Base-by-base conservation (phyloP, 2,329 filamentous ascomycete genomes). In the Microascus cirrosus region DNA sequence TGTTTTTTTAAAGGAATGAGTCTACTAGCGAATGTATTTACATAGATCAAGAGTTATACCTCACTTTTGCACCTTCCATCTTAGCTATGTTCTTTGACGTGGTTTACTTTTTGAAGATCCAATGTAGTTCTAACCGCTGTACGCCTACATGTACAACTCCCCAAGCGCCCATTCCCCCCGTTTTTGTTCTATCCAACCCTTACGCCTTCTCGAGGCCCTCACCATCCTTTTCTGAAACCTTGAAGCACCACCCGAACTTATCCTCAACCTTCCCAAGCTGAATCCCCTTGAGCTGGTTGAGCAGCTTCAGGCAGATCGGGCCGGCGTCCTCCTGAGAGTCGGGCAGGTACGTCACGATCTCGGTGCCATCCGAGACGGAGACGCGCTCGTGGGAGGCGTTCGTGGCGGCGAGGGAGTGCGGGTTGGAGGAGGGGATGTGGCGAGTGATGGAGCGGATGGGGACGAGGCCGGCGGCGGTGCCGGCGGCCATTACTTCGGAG, bases 401-500 rank as follows among this genome's bases (percentile, higher is more conserved):
- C 12, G 63, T 61, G n/a, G 70, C 65, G 11, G 68, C 67, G 53
- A 74, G 71, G 20, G 74, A 76, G 45, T 71, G 68, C 13, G 73
- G 63, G 15, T 73, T 71, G 4, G 70, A 66, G 1, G 72, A 63
- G 55, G 68, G 62, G 53, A 73, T 61, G 51, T 77, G 81, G 65
- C 91, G 84, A 2, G 89, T 94, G 69, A 97, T 95, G 64, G 89
- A 94, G 61, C 87, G 87, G 71, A 96, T 94, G 1, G 93, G 93
- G 2, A 97, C 92, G 57, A 99, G 78, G 0, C 90, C 89, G 0
- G 92, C 93, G 0, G 93, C 93, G 0, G 93, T 97, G 1, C 93
- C 93, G 2, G 91, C 92, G 3, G 93, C 94, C 73, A 96, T 85
- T 56, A 99, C 85, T 72, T 97, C 93, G 55, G 66, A 69, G 64